Percentiles rank a stretch among this genome's conserved stretches.
These are phyloP conservation scores for Tetragonia tetragonoides DNA, from an alignment of 148 eudicot species.

Conservation along the genomic window DNA sequence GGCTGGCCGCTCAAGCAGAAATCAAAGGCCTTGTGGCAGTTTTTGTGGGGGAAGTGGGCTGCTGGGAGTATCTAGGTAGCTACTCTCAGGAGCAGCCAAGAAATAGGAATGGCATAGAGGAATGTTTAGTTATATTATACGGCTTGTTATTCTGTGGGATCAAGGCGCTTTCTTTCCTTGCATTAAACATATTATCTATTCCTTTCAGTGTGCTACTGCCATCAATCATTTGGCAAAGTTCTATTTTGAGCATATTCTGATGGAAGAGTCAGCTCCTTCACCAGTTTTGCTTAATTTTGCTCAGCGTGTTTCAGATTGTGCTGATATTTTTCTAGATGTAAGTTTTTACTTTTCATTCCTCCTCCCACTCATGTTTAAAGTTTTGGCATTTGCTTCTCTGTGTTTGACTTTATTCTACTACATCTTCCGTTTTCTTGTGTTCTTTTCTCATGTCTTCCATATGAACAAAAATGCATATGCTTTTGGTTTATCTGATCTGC, in stretches of 20 bases:
- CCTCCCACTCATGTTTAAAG: background rate
- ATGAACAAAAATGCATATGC: background rate
- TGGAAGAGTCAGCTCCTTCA: constrained; percentile 70
- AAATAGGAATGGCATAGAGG: no score
- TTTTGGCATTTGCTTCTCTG: background rate
- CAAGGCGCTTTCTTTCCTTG: background rate
- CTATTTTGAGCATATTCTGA: constrained; percentile 70
- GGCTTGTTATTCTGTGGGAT: background rate
- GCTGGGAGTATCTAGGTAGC: no score
- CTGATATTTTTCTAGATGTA: constrained; percentile 72
- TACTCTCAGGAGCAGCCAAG: no score
- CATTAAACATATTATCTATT: background rate
- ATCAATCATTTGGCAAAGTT: constrained; percentile 79
- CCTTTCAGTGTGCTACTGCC: constrained; percentile 75
- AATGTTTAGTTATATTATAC: background rate
- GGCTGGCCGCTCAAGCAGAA: no score
- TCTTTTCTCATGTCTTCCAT: background rate
- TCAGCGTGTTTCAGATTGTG: constrained; percentile 68
- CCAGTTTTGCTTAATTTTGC: constrained; percentile 66
- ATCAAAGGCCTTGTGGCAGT: no score
- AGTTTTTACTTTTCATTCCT: constrained; percentile 23
- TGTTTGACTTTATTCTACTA: background rate
- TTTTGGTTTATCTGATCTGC: background rate
- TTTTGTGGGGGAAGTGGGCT: no score
- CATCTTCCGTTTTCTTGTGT: background rate